Conservation (phyloP, 257 asterid species). For the Anisodus acutangulus region DNA sequence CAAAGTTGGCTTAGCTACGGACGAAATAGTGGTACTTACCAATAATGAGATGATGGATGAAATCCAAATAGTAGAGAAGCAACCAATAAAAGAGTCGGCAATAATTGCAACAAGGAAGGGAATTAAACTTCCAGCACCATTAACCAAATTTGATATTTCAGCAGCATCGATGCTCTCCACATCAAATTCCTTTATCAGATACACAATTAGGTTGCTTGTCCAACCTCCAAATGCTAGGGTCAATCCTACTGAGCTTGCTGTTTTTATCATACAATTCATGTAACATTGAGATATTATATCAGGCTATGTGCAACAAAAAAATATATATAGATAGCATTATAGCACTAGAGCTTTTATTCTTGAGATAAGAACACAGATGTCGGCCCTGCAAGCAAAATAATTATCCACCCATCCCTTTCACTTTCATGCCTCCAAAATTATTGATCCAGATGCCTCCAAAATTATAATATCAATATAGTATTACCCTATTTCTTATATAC, state of each 20-base stretch:
- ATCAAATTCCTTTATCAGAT: slow-evolving; percentile 48
- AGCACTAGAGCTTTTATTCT: too few relatives aligned
- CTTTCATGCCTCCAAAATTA: too few relatives aligned
- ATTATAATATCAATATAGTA: too few relatives aligned
- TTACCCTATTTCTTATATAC: too few relatives aligned
- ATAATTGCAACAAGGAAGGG: slow-evolving; percentile 54
- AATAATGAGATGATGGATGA: slow-evolving; percentile 50
- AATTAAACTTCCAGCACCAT: slow-evolving; percentile 42
- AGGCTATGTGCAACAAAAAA: not conserved
- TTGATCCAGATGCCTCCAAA: too few relatives aligned
- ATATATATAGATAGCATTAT: not conserved
- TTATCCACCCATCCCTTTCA: too few relatives aligned
- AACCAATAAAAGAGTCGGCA: slow-evolving; percentile 61
- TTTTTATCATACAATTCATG: not conserved
- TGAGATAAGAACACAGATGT: too few relatives aligned
- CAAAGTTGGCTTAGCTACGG: too few relatives aligned
- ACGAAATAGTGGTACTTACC: slow-evolving; percentile 35
- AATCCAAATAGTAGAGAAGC: slow-evolving; percentile 52
- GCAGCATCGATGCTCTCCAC: slow-evolving; percentile 48
- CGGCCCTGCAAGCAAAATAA: too few relatives aligned
- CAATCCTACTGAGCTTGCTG: slow-evolving; percentile 48
- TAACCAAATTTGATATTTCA: slow-evolving; percentile 40
- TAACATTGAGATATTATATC: not conserved
- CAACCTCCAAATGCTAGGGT: slow-evolving; percentile 47
- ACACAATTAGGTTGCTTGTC: slow-evolving; percentile 51